A percentile compares a stretch with the other conserved stretches of the same genome.
Conservation (phyloP, 2,329 filamentous ascomycete genomes). For the Botrytis paeoniae region DNA sequence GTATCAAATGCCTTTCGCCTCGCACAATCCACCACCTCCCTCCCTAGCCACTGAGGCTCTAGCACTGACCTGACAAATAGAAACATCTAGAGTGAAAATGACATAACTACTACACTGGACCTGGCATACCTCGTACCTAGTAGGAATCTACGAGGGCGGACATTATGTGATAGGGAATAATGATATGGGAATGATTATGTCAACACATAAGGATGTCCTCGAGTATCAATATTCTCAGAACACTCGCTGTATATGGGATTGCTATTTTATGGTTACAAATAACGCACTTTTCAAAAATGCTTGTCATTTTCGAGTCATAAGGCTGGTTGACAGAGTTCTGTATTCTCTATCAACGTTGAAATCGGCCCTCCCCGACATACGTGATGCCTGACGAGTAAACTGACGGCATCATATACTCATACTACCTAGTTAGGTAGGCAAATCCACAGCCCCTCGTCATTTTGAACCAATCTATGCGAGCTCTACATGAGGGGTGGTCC, state of each 20-base stretch:
- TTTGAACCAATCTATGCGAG: background rate
- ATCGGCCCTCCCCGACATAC: background rate
- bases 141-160: background rate
- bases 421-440: background rate
- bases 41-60: slow-evolving; percentile 21
- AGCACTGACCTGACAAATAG: slow-evolving; percentile 16
- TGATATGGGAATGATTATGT: background rate
- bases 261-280: background rate
- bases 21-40: slow-evolving; percentile 1
- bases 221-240: background rate
- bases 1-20: slow-evolving; percentile 11
- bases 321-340: background rate
- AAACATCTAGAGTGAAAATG: slow-evolving; percentile 28
- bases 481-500: background rate
- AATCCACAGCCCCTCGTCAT: background rate
- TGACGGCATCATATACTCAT: background rate
- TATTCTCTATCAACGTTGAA: background rate
- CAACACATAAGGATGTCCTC: background rate
- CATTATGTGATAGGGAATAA: background rate
- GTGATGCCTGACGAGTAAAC: background rate
- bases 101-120: slow-evolving; percentile 20
- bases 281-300: too few species aligned
- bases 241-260: background rate
- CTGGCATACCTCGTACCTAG: background rate
- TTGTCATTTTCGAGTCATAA: background rate